Evolutionary conservation across 2,329 filamentous ascomycete genomes (phyloP).

Genomic region (Mycosphaerella arachidis): DNA sequence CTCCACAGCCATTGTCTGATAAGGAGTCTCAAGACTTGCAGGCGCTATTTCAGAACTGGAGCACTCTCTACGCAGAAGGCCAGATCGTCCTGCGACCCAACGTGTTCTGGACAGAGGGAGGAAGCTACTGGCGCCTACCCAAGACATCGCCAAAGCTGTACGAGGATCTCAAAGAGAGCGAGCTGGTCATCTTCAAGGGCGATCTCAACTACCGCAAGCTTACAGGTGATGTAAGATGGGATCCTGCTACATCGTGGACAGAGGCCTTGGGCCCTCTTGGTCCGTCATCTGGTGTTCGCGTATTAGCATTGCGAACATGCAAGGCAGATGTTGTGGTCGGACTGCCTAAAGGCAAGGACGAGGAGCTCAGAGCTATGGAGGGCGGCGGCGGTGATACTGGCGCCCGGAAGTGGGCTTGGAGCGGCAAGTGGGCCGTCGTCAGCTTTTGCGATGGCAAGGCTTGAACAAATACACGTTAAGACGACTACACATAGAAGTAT

Average conservation of each 20-base stretch:
- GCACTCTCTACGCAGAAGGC: constrained; percentile 72
- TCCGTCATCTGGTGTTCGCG: constrained; percentile 72
- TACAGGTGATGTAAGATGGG: constrained; percentile 83
- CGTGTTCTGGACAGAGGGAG: constrained; percentile 82
- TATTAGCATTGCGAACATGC: constrained; percentile 84
- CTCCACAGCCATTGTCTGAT: constrained; percentile 59
- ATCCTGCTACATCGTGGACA: constrained; percentile 78
- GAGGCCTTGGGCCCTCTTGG: constrained; percentile 84
- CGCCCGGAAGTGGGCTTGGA: constrained; percentile 87
- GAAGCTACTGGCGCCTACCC: constrained; percentile 85
- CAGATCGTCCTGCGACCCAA: constrained; percentile 79
- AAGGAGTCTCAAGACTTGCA: constrained; percentile 62
- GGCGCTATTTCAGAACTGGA: constrained; percentile 82
- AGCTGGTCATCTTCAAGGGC: constrained; percentile 94
- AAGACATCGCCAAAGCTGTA: constrained; percentile 61
- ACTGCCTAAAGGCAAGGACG: constrained; percentile 74
- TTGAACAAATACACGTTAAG: constrained; percentile 2
- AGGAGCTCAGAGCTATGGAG: constrained; percentile 65
- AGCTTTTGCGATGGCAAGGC: constrained; percentile 70
- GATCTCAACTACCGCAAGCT: constrained; percentile 96
- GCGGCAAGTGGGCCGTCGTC: constrained; percentile 91
- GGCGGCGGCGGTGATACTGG: constrained; percentile 66
- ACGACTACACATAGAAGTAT: background rate
- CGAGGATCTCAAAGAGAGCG: constrained; percentile 73
- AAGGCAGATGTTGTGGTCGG: constrained; percentile 96